A percentile compares a stretch with the other conserved stretches of the same genome.
These are phyloP conservation scores for Phanerochaete carnosa DNA, from an alignment of 768 basidiomycete species.

Conservation along the genomic window DNA sequence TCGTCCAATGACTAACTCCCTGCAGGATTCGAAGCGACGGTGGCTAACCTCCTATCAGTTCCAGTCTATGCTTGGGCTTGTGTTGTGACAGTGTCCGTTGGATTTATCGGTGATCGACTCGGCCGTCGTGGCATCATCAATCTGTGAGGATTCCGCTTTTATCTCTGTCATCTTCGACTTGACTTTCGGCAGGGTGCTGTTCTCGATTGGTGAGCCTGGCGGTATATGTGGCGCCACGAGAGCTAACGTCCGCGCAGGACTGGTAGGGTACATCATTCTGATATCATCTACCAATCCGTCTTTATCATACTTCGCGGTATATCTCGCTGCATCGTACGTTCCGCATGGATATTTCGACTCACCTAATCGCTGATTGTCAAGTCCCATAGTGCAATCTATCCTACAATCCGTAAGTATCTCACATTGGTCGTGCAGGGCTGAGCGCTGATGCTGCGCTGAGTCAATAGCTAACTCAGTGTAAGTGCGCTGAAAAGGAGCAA, in stretches of 20 bases:
- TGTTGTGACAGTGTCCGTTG: conserved; percentile 58
- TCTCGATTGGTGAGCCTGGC: conserved; percentile 6
- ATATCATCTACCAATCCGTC: conserved; percentile 56
- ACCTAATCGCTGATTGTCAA: background rate
- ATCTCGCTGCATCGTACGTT: conserved; percentile 65
- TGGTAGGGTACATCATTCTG: conserved; percentile 65
- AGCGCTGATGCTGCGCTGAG: background rate
- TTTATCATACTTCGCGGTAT: conserved; percentile 71
- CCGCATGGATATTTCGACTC: background rate
- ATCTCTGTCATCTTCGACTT: background rate
- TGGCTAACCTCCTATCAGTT: conserved; percentile 71
- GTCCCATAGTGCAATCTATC: conserved; percentile 40
- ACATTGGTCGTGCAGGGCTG: background rate
- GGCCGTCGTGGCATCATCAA: conserved; percentile 59
- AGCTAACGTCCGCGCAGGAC: conserved; percentile 24
- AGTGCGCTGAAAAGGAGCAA: conserved; percentile 13
- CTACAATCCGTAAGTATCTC: conserved; percentile 37
- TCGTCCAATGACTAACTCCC: background rate
- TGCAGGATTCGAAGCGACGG: conserved; percentile 57
- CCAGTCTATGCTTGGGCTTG: conserved; percentile 77
- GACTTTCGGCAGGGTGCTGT: background rate
- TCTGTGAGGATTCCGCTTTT: conserved; percentile 38
- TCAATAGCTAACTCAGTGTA: conserved; percentile 42
- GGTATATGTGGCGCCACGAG: background rate
- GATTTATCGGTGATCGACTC: conserved; percentile 58